A percentile compares a stretch with the other conserved stretches of the same genome.
Evolutionary conservation across 2,329 filamentous ascomycete genomes (phyloP).

Genomic region (Gnomoniopsis smithogilvyi): DNA sequence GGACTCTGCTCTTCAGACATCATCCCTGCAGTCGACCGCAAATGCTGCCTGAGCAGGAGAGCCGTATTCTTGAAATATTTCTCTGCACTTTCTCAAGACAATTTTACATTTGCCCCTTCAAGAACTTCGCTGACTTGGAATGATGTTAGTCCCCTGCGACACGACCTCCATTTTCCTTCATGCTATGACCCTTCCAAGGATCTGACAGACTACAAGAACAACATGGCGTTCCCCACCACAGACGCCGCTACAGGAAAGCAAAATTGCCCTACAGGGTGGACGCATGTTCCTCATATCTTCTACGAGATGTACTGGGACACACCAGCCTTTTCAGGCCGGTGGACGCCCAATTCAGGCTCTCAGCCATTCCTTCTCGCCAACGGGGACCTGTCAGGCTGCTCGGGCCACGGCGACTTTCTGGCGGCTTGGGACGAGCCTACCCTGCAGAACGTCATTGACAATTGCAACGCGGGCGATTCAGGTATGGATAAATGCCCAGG

Average conservation of each 20-base stretch:
- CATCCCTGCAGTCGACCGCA: no score
- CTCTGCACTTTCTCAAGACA: no score
- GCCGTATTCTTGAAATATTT: no score
- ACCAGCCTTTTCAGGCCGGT: conserved; percentile 46
- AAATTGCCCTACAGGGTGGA: conserved; percentile 53
- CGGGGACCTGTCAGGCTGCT: conserved; percentile 68
- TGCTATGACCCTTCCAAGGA: conserved; percentile 67
- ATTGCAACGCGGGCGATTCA: conserved; percentile 56
- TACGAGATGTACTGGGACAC: conserved; percentile 61
- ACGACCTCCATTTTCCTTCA: conserved; percentile 69
- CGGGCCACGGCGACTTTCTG: conserved; percentile 69
- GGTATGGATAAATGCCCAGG: conserved; percentile 63
- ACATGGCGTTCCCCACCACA: conserved; percentile 61
- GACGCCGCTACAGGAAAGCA: conserved; percentile 36
- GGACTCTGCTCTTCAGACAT: no score
- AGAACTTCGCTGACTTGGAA: no score
- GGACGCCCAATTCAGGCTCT: conserved; percentile 49
- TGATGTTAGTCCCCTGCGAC: conserved; percentile 46
- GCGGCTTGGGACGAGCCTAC: conserved; percentile 66
- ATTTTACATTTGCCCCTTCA: no score
- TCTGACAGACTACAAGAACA: conserved; percentile 57
- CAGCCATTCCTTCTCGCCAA: conserved; percentile 68
- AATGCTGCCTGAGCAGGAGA: no score
- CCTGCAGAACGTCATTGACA: conserved; percentile 65
- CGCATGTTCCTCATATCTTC: conserved; percentile 56